Conservation (phyloP, 176 grass and related monocot species). For the Aegilops longissima region DNA sequence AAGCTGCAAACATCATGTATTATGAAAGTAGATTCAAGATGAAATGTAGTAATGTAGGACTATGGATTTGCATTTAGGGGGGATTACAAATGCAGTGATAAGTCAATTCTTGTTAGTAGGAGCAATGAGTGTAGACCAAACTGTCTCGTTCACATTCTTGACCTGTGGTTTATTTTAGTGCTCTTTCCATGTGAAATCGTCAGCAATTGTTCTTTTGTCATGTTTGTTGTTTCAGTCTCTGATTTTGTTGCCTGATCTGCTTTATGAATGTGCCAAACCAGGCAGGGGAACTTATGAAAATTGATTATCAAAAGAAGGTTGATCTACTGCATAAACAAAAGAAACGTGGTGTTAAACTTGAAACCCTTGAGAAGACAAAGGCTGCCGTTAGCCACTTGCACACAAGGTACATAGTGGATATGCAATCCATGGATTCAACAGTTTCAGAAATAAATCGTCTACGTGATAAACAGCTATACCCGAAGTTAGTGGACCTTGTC, state of each 20-base stretch:
- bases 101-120: background rate
- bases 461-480: constrained; percentile 70
- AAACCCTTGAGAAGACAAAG: constrained; percentile 91
- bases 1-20: constrained; percentile 5
- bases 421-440: constrained; percentile 97
- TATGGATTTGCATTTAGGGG: background rate
- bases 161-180: constrained; percentile 1
- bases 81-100: background rate
- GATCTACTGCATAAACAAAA: constrained; percentile 87
- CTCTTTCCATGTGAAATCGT: background rate
- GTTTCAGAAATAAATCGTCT: constrained; percentile 84
- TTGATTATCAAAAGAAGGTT: constrained; percentile 96
- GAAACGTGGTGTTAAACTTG: constrained; percentile 66
- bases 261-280: constrained; percentile 36
- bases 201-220: background rate
- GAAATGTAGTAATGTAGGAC: background rate
- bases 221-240: background rate
- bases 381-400: constrained; percentile 95
- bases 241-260: constrained; percentile 28
- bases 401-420: constrained; percentile 92
- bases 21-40: background rate
- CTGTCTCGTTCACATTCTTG: constrained; percentile 12
- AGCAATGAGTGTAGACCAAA: constrained; percentile 4
- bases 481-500: constrained; percentile 70
- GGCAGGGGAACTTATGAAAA: constrained; percentile 95